Evolutionary conservation across 1,139 yeast genomes (phyloP).

Genomic region (Debaryomyces robertsiae): DNA sequence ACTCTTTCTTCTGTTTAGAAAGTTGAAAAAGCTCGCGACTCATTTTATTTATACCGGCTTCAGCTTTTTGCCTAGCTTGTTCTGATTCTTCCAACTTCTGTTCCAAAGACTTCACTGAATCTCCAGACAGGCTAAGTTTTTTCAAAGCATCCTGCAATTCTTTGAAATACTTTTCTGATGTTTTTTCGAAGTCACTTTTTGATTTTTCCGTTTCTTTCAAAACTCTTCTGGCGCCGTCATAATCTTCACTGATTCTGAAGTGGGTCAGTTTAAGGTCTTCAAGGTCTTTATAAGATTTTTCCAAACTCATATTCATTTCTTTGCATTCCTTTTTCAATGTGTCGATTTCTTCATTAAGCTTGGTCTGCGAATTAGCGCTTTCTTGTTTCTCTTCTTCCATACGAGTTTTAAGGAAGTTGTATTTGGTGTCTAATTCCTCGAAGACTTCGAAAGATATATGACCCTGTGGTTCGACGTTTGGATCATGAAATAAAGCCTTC

Average conservation of each 20-base stretch:
- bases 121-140: conserved; percentile 24
- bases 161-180: conserved; percentile 28
- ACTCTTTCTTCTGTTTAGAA: conserved; percentile 56
- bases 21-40: conserved; percentile 75
- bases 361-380: conserved; percentile 26
- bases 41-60: conserved; percentile 89
- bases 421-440: conserved; percentile 59
- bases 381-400: conserved; percentile 28
- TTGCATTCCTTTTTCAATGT: conserved; percentile 33
- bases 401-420: conserved; percentile 27
- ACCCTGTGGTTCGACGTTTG: conserved; percentile 67
- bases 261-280: conserved; percentile 30
- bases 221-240: conserved; percentile 40
- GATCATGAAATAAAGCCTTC: conserved; percentile 74
- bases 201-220: conserved; percentile 32
- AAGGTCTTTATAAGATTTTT: conserved; percentile 19
- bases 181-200: conserved; percentile 34
- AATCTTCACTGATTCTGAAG: conserved; percentile 27
- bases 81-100: conserved; percentile 32
- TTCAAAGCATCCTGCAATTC: conserved; percentile 36
- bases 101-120: conserved; percentile 29
- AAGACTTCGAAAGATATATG: conserved; percentile 69
- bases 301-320: conserved; percentile 21
- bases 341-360: conserved; percentile 28
- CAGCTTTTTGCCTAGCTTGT: conserved; percentile 66